Evolutionary conservation across 306 rosid species (phyloP), one percentile per base, ranked within the genome.

Genomic region (Psophocarpus tetragonolobus): DNA sequence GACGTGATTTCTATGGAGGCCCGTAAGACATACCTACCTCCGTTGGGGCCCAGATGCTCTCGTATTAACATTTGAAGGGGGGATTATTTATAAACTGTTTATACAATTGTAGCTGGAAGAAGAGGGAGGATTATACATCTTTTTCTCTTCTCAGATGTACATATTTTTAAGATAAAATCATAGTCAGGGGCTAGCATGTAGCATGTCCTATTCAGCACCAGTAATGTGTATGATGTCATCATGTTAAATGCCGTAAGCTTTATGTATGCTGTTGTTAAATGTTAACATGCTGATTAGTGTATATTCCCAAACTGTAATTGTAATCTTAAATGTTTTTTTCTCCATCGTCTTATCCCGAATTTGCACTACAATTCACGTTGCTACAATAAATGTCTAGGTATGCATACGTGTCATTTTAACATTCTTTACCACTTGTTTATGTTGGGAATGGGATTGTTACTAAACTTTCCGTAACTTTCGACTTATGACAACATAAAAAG

Each of bases 121-220:
- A 56, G 81, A 56, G 75, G 71, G 81, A 68, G 39, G 83, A 65
- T 68, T 77, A 35, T 12, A 5, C 51, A 73, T 13, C 62, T 26
- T 66, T 48, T 73, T 62, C 76, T 78, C 85, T 74, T 78, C 74
- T 68, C 75, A 41, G 53, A 69, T 85, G 84, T 80, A 75, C 54
- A 71, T 76, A 76, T 56, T 64, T 61, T 64, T 7, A 18, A 39
- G 35, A 58, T 74, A 23, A 74, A 23, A 68, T 54, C 29, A 32
- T 51, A 39, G 64, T 11, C 57, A 51, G 76, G 58, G 41, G 30
- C 53, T 44, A 44, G 48, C 71, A 45, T 71, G 77, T 66, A 60
- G 56, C 71, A 45, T 68, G 74, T 70, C 53, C 12, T 32, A 64
- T 70, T 62, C 65, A 39, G 73, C 24, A 20, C 81, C 21, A 13